Base-by-base conservation (phyloP, 345 rosid species). In the Microcos paniculata region DNA sequence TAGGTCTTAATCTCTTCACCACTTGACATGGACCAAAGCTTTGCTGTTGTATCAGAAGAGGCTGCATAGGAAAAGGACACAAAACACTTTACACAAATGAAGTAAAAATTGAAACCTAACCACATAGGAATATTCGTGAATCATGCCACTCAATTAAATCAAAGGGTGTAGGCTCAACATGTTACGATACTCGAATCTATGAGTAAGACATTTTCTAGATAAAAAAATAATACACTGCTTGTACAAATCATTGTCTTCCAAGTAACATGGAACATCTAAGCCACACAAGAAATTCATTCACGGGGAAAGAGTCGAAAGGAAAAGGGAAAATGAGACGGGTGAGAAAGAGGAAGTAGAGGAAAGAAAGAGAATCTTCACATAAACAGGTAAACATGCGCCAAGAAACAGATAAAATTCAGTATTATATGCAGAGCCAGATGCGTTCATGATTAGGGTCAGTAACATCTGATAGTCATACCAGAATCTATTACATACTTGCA, bases 31-130 rank as follows among this genome's bases (percentile, higher is more conserved):
- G 91, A 86, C 98, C 99, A 96, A 5, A 96, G 91, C 66, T 94
- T 89, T 19, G 97, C 99, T 6, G 97, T 96, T 55, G 90, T 70
- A 79, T 96, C 99, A 2, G 97, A 92, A 62, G 98, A 93, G 76
- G 99, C 98, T 96, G 87, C 78, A 56, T 23, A 7, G 35, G 5
- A 5, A 19, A 30, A 71, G 3, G 14, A 24, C 49, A 21, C 1
- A n/a, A 15, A 49, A 33, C 68, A 38, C n/a, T 42, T 38, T 45
- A 2, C n/a, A 9, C 18, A 58, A 45, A 45, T 13, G 1, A 1
- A 7, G 43, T 40, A 4, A 23, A 21, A 26, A n/a, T 53, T 15
- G 24, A 53, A 53, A 6, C 6, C 3, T n/a, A n/a, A n/a, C n/a
- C n/a, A n/a, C n/a, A n/a, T 53, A 16, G 24, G 24, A 6, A 15